Percentiles rank a stretch among this genome's conserved stretches.
Evolutionary conservation across 1,284 basidiomycete genomes (phyloP).

Genomic region (Melampsora larici-populina): DNA sequence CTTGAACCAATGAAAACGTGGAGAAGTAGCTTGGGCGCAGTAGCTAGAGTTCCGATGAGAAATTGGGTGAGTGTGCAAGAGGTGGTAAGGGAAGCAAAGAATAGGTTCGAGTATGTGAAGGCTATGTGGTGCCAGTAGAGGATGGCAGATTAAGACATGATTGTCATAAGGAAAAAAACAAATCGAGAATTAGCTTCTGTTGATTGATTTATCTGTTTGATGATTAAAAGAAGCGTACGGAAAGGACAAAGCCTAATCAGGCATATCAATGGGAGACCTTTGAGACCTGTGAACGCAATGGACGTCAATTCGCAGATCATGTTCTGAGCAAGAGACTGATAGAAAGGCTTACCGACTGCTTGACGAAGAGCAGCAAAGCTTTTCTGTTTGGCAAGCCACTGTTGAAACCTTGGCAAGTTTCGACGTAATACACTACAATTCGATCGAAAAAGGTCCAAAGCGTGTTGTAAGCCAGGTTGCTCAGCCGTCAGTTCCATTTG

Average conservation of each 20-base stretch:
- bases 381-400: conserved; percentile 30
- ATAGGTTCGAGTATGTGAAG: conserved; percentile 39
- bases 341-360: conserved; percentile 21
- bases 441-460: no score
- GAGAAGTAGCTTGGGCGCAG: conserved; percentile 34
- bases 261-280: conserved; percentile 40
- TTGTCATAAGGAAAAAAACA: background rate
- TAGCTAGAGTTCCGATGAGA: conserved; percentile 24
- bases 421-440: background rate
- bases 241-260: conserved; percentile 41
- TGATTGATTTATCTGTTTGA: background rate
- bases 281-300: conserved; percentile 13
- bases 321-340: background rate
- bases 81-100: conserved; percentile 42
- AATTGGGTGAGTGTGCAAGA: conserved; percentile 31
- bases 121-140: background rate
- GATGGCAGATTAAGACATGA: background rate
- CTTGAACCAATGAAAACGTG: conserved; percentile 40
- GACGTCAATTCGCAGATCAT: background rate
- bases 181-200: background rate
- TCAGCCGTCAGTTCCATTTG: background rate
- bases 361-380: conserved; percentile 35
- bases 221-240: conserved; percentile 2
- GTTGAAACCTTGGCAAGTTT: conserved; percentile 33
- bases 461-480: background rate